Percentiles rank a stretch among this genome's conserved stretches.
Evolutionary conservation across 2,329 filamentous ascomycete species (phyloP).

Genomic region (Alternaria brassicae): DNA sequence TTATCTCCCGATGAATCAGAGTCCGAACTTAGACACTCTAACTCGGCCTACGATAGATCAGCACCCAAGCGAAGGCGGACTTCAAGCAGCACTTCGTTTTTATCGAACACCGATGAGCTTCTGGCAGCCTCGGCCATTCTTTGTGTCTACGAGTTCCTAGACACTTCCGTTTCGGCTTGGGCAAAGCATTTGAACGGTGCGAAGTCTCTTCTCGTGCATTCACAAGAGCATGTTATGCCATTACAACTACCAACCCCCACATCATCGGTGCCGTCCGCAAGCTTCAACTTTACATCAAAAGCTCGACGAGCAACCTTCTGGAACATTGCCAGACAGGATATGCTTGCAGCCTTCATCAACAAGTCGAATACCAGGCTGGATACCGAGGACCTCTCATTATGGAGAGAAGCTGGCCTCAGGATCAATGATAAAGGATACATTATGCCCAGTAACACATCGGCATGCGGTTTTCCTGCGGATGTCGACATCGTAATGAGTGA

Average conservation of each 20-base stretch:
- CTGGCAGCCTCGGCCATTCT: constrained; percentile 71
- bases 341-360: constrained; percentile 70
- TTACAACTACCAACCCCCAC: constrained; percentile 53
- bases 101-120: constrained; percentile 64
- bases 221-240: constrained; percentile 59
- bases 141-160: constrained; percentile 72
- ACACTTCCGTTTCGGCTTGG: constrained; percentile 69
- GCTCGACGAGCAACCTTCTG: constrained; percentile 68
- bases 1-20: constrained; percentile 42
- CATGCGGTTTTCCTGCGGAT: constrained; percentile 53
- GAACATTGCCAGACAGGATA: constrained; percentile 72
- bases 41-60: constrained; percentile 20
- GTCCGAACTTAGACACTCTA: constrained; percentile 25
- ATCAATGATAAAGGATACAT: constrained; percentile 62
- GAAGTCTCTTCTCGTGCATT: constrained; percentile 66
- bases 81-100: constrained; percentile 49
- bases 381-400: constrained; percentile 67
- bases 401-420: constrained; percentile 69
- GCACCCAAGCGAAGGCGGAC: constrained; percentile 52
- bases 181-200: constrained; percentile 70
- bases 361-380: constrained; percentile 67
- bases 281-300: constrained; percentile 55
- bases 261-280: constrained; percentile 34
- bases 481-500: constrained; percentile 63
- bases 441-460: constrained; percentile 53